Base-by-base conservation (phyloP, 805 yeast genomes). In the Saturnispora serradocipensis region DNA sequence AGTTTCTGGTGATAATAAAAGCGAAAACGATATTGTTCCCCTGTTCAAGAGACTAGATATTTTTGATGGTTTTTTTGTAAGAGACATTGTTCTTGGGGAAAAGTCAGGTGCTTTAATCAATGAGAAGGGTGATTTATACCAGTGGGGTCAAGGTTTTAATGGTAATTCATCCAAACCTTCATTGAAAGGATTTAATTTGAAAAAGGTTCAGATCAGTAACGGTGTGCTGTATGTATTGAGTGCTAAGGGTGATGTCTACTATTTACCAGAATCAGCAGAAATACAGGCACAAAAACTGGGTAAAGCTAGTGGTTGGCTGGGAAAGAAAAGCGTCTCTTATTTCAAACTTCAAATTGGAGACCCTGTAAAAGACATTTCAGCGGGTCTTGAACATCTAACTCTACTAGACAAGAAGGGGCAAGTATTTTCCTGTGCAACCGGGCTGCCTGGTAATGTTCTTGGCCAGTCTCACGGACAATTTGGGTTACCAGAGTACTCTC, bases 401-500 rank as follows among this genome's bases (percentile, higher is more conserved):
- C 62, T 85, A 4, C 63, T 86, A 38, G 74, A 88, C 0, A 68
- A 73, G 39, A 61, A 72, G 10, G 89, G 90, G 1, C 72, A 78
- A 34, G 81, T 86, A 0, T 84, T 74, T 56, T 71, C 86, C 1
- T 71, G 80, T 10, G 76, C 86, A 15, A 81, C 95, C 0, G 85
- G 85, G 1, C 54, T 66, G 2, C 48, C 52, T 24, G 57, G 61
- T 13, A 57, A 52, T 4, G 63, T 69, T n/a, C 67, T 71, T 5
- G 74, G 74, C 45, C 68, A 76, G 24, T 71, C 74, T 25, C 64
- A 61, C 58, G 98, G 98, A 4, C 97, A 93, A 68, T 87, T 77
- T 67, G 98, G 97, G 18, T 65, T 88, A 15, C 93, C 96, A 1
- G 67, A 70, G 13, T 78, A 72, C 56, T 80, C 96, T 1, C 90